phyloP scores from a whole-genome alignment of 352 stramenopile genomes.

The Phytophthora capsici region DNA sequence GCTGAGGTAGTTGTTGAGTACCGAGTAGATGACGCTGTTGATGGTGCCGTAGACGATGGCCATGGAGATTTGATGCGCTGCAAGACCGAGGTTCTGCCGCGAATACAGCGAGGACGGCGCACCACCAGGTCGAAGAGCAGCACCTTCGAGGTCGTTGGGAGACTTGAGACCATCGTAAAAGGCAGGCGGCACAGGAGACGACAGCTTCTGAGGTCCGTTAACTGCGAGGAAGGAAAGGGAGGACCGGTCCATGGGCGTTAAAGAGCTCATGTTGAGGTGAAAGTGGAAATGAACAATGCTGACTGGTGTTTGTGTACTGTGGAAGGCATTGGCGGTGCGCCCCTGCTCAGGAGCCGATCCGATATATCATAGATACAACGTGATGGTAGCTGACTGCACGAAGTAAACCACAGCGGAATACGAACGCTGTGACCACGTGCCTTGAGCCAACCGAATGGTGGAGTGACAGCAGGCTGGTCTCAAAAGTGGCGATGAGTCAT shows the following conservation, averaged over 20 bases:
- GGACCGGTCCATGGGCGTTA: constrained; percentile 11
- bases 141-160: constrained; percentile 25
- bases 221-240: constrained; percentile 14
- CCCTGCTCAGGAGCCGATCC: neutral
- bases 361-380: neutral
- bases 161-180: constrained; percentile 32
- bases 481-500: too few species aligned
- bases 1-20: constrained; percentile 66
- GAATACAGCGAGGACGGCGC: constrained; percentile 43
- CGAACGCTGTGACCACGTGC: neutral
- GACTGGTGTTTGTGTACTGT: neutral
- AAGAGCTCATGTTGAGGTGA: constrained; percentile 15
- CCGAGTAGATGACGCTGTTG: constrained; percentile 37
- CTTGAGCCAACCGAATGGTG: neutral
- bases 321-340: neutral
- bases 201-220: constrained; percentile 12
- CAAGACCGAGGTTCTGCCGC: constrained; percentile 39
- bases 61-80: constrained; percentile 43
- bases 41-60: constrained; percentile 48
- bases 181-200: constrained; percentile 9
- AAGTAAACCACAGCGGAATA: too few species aligned
- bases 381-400: neutral
- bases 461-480: neutral
- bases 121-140: constrained; percentile 40
- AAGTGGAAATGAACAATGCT: constrained; percentile 15